Conservation (phyloP, 257 asterid genomes). For the Ligustrum vulgare region DNA sequence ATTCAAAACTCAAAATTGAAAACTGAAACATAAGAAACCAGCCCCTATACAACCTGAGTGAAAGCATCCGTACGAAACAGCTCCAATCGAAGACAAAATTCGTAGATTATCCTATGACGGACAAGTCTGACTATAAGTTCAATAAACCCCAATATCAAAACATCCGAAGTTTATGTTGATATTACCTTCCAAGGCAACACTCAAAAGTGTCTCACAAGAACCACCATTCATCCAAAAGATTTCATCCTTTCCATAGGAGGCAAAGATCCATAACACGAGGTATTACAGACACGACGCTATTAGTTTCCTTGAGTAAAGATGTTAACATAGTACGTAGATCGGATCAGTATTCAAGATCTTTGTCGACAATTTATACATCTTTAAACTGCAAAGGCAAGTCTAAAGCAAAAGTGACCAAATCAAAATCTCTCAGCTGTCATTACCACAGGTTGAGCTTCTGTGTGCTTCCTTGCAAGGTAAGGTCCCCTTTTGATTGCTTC, state of each 20-base stretch:
- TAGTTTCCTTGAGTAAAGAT: neutral
- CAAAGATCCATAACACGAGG: neutral
- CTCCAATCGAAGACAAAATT: no score
- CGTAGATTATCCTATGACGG: no score
- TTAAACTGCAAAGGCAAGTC: neutral
- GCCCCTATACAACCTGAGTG: no score
- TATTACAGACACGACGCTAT: neutral
- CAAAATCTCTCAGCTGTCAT: constrained; percentile 80
- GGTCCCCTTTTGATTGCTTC: constrained; percentile 91
- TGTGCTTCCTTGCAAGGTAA: constrained; percentile 52
- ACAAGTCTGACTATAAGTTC: neutral
- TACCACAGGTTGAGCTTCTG: constrained; percentile 83
- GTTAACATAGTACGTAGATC: neutral
- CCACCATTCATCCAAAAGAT: neutral
- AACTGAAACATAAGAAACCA: no score
- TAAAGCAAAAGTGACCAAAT: neutral
- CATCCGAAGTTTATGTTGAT: no score
- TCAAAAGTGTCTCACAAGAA: neutral
- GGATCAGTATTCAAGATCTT: neutral
- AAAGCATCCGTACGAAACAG: no score
- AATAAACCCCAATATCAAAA: neutral
- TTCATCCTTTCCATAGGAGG: neutral
- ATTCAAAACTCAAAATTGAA: no score
- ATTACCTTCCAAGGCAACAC: neutral
- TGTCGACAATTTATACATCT: neutral